Evolutionary conservation across 1,284 basidiomycete species (phyloP), one percentile per base, ranked within the genome.

Genomic region (Meira miltonrushii): DNA sequence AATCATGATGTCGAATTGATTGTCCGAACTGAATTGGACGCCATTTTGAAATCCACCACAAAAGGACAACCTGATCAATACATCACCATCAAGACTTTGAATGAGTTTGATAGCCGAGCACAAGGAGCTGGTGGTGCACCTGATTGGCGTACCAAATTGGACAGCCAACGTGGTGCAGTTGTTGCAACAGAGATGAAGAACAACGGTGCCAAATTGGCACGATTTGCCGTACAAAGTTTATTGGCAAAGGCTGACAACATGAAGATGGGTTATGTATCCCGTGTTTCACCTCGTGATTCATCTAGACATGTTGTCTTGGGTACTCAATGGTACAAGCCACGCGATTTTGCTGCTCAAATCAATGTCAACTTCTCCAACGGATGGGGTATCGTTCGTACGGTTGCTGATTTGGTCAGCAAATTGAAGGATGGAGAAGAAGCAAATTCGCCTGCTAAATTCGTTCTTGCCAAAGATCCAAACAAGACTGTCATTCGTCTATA

Each of bases 111-210:
- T 79, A 84, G 91, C n/a, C 85, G 90, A 57, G 85, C 92, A 1
- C 86, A 87, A 68, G 94, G 94, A 39, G 87, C 89, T 1, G 92
- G 92, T 52, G 90, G 90, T 56, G 92, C 94, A 15, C 90, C 92
- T 21, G 95, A 98, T 80, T 99, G 95, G 95, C 86, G 93, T 52
- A 85, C 88, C 52, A 95, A 95, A 80, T 83, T 99, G 54, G 95
- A 99, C 80, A 87, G 89, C 8, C 93, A 97, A 80, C 87, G 93
- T 61, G 95, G 95, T 74, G 95, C 95, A 2, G 94, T 99, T 47
- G 92, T 98, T 59, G 92, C 95, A 49, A 95, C 92, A 44, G 95
- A 99, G 83, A 97, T 98, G 95, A 98, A 98, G 84, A 99, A 98
- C 82, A 99, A 99, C 82, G 91, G 88, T 75, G 93, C 88, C 82